Evolutionary conservation across 345 rosid species (phyloP), one percentile per base, ranked within the genome.

Genomic region (Litchi chinensis): DNA sequence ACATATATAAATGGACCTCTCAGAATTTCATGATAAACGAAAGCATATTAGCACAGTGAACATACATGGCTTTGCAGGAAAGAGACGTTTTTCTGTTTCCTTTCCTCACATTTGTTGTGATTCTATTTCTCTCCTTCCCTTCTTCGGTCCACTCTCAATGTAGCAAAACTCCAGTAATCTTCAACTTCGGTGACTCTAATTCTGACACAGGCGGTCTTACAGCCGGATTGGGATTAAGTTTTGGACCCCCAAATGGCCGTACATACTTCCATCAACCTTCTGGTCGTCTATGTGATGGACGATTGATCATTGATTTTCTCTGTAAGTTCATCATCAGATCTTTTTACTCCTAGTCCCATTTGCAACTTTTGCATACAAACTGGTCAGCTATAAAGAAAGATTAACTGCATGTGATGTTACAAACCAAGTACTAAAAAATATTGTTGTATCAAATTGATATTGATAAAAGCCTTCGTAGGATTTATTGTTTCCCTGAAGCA

Each of bases 231-330:
- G 80, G 83, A 10, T 5, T 81, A 70, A 74, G 74, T 11, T 85
- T 83, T 7, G 82, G 85, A 74, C 82, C 82, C 19, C 93, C 93
- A 10, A 80, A 86, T 48, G 93, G 91, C 28, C 89, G 88, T 32
- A 77, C 91, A 8, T 83, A 78, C 85, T 88, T 90, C 83, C 81
- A 78, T 15, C 76, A 78, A 76, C 87, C 89, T 79, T 77, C 87
- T 10, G 87, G 90, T 28, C 87, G 88, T 56, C 60, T 85, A 11
- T 82, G 84, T 1, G 86, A 87, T 15, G 95, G 97, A 37, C 85
- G 95, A 19, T 74, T 91, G 78, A 80, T 88, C 66, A 68, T 93
- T 68, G 97, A 93, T 79, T 90, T 89, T 76, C 77, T 87, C 8
- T 81, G 95, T 91, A 43, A 90, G 93, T 79, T 3, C 19, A 43